These are phyloP conservation scores for Dictyostelium purpureum DNA, from an alignment of 78 protist species.

Conservation along the genomic window DNA sequence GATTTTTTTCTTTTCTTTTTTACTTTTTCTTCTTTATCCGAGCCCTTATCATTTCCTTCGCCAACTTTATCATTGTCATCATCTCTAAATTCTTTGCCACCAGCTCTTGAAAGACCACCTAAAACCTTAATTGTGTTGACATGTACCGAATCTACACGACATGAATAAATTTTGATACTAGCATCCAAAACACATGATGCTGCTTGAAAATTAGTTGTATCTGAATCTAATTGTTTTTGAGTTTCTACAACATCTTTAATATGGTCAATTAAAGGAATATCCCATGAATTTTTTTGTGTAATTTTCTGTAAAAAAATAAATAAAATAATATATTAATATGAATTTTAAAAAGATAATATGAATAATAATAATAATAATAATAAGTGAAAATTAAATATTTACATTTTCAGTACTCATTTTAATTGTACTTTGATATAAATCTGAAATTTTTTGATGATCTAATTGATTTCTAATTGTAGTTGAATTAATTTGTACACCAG, in stretches of 20 bases:
- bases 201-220: conserved; percentile 89
- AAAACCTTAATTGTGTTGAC: conserved; percentile 85
- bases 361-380: no score
- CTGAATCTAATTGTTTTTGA: neutral
- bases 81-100: conserved; percentile 36
- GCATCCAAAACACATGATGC: conserved; percentile 97
- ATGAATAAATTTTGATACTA: conserved; percentile 91
- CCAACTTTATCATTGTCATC: conserved; percentile 35
- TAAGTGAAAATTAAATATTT: neutral
- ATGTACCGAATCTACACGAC: conserved; percentile 95
- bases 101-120: conserved; percentile 85
- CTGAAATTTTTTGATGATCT: conserved; percentile 64
- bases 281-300: conserved; percentile 95
- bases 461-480: neutral
- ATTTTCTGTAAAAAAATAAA: conserved; percentile 84
- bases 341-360: no score
- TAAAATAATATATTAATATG: neutral
- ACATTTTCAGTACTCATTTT: conserved; percentile 78
- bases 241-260: conserved; percentile 45
- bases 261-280: conserved; percentile 74
- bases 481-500: neutral
- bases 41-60: conserved; percentile 27
- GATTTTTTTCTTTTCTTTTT: conserved; percentile 24
- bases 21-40: conserved; percentile 5
- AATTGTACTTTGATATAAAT: conserved; percentile 62